Base-by-base conservation (phyloP, 1,284 basidiomycete species). In the Tilletia horrida region DNA sequence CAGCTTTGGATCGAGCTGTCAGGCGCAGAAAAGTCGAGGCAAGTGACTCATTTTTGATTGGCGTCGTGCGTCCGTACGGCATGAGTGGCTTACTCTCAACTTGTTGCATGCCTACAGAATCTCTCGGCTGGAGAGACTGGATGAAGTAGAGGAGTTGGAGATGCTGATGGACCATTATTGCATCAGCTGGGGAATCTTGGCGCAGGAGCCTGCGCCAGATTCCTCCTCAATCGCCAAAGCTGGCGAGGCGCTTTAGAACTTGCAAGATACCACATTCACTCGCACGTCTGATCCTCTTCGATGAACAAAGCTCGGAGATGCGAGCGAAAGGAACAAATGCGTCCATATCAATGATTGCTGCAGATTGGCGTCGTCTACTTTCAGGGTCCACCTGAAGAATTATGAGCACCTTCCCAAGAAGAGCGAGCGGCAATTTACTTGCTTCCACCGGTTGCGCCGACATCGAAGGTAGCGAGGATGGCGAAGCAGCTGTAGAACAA, bases 401-500 rank as follows among this genome's bases (percentile, higher is more conserved):
- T 8, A 44, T 8, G 43, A 44, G 9, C 35, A 6, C 35, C 35
- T 11, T 4, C 35, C 35, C 35, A 40, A 40, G 35, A 44, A 40
- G 35, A 40, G 35, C 6, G 35, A 40, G 35, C 4, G 11, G 11
- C 11, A 40, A 48, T n/a, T 6, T 59, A 18, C 13, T 40, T 48
- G 23, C 27, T 21, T 63, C 29, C 55, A 35, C 29, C 55, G 14
- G 29, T 59, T 21, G 27, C 62, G 52, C 73, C 71, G 18, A 73
- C 69, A 48, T 75, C 71, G 40, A 81, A 81, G 59, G 80, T 76
- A 66, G 79, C 79, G 44, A 81, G 69, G 9, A 81, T 69, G 9
- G 80, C 80, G 68, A 81, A 81, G 69, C 74, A 78, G 18, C 77
- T 75, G 67, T 81, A 81, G 61, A 81, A 79, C 43, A 81, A 71